Percentiles rank a stretch among this genome's conserved stretches.
phyloP scores from a whole-genome alignment of 495 filamentous ascomycete species.

The Astrocystis sublimbata region DNA sequence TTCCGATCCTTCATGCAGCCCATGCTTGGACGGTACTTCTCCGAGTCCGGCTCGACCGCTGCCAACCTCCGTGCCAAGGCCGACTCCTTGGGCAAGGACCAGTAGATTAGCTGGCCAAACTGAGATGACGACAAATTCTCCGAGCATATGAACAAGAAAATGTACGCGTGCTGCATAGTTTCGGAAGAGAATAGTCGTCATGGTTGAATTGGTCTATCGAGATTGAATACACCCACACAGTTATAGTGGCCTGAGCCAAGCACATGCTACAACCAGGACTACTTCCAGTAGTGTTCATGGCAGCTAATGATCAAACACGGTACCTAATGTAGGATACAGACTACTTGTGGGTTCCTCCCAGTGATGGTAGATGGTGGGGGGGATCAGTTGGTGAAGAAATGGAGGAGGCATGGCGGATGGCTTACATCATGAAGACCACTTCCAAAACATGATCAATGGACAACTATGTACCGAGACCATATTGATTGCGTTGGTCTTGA shows the following conservation, averaged over 20 bases:
- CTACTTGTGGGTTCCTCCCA: neutral
- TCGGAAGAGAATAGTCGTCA: constrained; percentile 15
- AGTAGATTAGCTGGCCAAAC: constrained; percentile 39
- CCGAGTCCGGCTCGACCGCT: constrained; percentile 68
- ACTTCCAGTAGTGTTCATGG: neutral
- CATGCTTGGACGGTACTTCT: constrained; percentile 88
- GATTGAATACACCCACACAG: neutral
- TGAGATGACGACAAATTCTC: constrained; percentile 14
- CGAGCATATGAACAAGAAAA: constrained; percentile 9
- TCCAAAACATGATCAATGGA: neutral
- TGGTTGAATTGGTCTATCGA: neutral
- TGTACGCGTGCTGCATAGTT: constrained; percentile 4
- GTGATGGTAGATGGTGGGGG: neutral
- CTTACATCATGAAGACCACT: constrained; percentile 7
- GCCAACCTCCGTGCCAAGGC: constrained; percentile 89
- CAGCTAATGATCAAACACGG: neutral
- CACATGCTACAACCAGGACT: neutral
- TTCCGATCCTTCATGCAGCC: constrained; percentile 96
- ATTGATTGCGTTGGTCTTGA: neutral
- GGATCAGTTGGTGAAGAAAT: neutral
- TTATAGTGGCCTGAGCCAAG: neutral
- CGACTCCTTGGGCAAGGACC: constrained; percentile 67
- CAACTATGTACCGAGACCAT: neutral
- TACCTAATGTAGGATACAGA: neutral
- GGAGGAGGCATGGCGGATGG: neutral